Evolutionary conservation across 768 basidiomycete genomes (phyloP), one percentile per base, ranked within the genome.

Genomic region (Leccinum variicolor): DNA sequence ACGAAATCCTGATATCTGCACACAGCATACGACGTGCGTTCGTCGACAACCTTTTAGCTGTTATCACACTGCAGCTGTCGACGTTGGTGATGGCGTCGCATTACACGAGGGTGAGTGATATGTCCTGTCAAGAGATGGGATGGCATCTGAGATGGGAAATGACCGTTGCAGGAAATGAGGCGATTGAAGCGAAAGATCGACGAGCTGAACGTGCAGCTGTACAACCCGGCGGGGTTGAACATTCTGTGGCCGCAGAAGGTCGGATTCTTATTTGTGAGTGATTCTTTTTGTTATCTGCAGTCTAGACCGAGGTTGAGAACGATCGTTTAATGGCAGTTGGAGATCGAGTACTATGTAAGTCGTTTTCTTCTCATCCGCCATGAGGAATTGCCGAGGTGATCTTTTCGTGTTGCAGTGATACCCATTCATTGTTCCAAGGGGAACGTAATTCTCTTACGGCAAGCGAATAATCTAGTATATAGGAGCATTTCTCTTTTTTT

Each of bases 271-370:
- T 99, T 90, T 74, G 96, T 98, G 70, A 74, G 95, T 89, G 50
- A 25, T 9, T 25, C 23, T 11, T 23, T 23, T 8, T 26, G 26
- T 39, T 54, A 51, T 36, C 13, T n/a, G 29, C 2, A 23, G 3
- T 23, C 6, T 52, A 48, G 48, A 28, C 49, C 8, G 13, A 13
- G 28, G 14, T 54, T 58, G 41, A 65, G 21, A 2, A n/a, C 15
- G 52, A 53, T 39, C 7, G 10, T 29, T 48, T 48, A 65, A 23
- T 46, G 6, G 15, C 25, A 98, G 95, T 80, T 98, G 65, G 95
- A 98, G 77, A 91, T 98, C 57, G 95, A 98, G 67, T 94, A 94
- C 75, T 94, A 94, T 74, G 89, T 91, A 54, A 76, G 89, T 82
- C 13, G 2, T 6, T 47, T 47, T 45, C 6, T 47, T 45, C 14